Percentiles rank a stretch among this genome's conserved stretches.
phyloP scores from a whole-genome alignment of 306 rosid species.

The Phaseolus lunatus region DNA sequence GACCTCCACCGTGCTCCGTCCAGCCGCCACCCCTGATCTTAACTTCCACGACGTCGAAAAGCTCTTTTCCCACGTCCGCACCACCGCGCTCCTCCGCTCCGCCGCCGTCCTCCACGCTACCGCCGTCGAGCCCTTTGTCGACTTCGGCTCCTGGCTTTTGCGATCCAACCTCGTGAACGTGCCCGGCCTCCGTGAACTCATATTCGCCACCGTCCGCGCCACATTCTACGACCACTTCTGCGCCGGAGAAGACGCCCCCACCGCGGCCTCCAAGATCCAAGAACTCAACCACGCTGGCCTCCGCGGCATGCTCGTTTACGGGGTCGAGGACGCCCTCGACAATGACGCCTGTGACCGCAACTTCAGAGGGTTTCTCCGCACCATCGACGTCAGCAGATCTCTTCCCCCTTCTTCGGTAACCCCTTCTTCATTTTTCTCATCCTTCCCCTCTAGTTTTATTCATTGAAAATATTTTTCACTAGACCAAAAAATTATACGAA shows the following conservation, averaged over 20 bases:
- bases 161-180: slow-evolving; percentile 66
- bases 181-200: neutral
- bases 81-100: slow-evolving; percentile 60
- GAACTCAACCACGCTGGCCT: slow-evolving; percentile 60
- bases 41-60: slow-evolving; percentile 52
- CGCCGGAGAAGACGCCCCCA: slow-evolving; percentile 73
- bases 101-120: slow-evolving; percentile 75
- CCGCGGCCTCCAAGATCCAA: slow-evolving; percentile 55
- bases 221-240: slow-evolving; percentile 77
- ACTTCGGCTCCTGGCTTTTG: slow-evolving; percentile 81
- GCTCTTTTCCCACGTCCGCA: slow-evolving; percentile 63
- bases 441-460: neutral
- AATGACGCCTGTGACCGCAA: slow-evolving; percentile 72
- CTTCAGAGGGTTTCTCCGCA: slow-evolving; percentile 60
- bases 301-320: slow-evolving; percentile 82
- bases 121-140: slow-evolving; percentile 76
- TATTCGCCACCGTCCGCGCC: slow-evolving; percentile 44
- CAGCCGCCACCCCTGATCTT: slow-evolving; percentile 3
- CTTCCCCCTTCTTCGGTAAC: slow-evolving; percentile 82
- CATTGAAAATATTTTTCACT: neutral
- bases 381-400: slow-evolving; percentile 64
- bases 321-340: slow-evolving; percentile 73
- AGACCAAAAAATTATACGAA: neutral
- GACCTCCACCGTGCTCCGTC: slow-evolving; percentile 22
- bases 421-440: neutral